Base-by-base conservation (phyloP, 257 asterid genomes). In the Cordia subcordata region DNA sequence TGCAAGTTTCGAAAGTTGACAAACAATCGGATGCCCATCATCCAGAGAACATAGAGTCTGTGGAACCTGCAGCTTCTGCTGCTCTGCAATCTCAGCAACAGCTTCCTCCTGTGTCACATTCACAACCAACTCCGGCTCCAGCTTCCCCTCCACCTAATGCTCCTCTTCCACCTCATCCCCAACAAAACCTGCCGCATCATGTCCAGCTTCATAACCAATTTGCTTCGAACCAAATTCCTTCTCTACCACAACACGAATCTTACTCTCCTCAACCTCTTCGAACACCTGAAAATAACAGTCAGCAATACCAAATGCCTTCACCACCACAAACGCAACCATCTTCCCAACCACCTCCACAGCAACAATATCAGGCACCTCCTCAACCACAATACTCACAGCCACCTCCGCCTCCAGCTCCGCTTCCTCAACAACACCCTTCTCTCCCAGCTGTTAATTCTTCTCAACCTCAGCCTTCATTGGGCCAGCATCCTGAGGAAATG, bases 401-500 rank as follows among this genome's bases (percentile, higher is more conserved):
- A 38, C 72, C 78, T 54, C 74, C 27, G 13, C 62, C 35, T 10
- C 52, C 52, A 38, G 70, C 78, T 54, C 74, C 27, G 13, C 62
- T 14, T 10, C 52, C 52, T 50, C 96, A 78, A 59, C 77, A 70
- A 33, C 95, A 68, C 63, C 68, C 79, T 55, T 44, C 81, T 17
- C 77, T 74, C 64, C 55, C 83, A 13, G 35, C 84, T 53, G 60
- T 60, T 37, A 77, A 69, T 72, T 77, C 81, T 20, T 58, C 82
- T 17, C 81, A 75, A 66, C 82, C 84, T 51, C 95, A 69, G 62
- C 80, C 78, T 62, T 76, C 84, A 13, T 37, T 69, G 46, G 75
- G 79, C 45, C 90, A 81, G 68, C 94, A 75, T 62, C 83, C 81
- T 13, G 97, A 93, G 71, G 99, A 86, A 72, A 15, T 81, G 55